phyloP scores from a whole-genome alignment of 345 rosid genomes.

The Boechera stricta region DNA sequence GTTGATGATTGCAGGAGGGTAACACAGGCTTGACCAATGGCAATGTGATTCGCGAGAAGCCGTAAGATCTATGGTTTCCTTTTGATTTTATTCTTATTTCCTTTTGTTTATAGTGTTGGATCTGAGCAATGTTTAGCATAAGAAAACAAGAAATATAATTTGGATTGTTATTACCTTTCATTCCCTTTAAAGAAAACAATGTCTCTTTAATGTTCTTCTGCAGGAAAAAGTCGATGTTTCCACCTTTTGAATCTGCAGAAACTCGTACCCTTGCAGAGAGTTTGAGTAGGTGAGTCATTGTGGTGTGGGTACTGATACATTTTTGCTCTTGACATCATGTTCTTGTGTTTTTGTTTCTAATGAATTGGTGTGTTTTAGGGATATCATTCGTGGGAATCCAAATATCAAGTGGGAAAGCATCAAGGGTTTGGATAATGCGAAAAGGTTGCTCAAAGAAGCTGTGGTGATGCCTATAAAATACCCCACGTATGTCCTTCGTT shows the following conservation, averaged over 20 bases:
- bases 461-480: constrained; percentile 99
- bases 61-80: constrained; percentile 52
- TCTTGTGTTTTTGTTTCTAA: constrained; percentile 7
- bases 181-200: background rate
- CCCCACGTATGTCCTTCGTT: constrained; percentile 68
- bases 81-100: background rate
- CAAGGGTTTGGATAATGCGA: constrained; percentile 88
- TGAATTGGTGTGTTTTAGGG: constrained; percentile 55
- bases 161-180: too few relatives aligned
- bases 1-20: constrained; percentile 50
- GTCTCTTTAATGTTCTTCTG: constrained; percentile 27
- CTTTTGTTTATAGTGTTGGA: constrained; percentile 13
- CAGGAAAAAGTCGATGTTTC: constrained; percentile 85
- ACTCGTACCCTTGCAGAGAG: constrained; percentile 85
- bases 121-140: constrained; percentile 20
- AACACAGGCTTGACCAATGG: constrained; percentile 54
- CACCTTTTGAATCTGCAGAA: constrained; percentile 89
- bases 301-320: background rate
- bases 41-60: constrained; percentile 56
- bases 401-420: constrained; percentile 96
- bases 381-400: constrained; percentile 90
- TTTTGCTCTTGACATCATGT: background rate
- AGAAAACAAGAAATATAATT: too few relatives aligned
- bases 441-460: constrained; percentile 92
- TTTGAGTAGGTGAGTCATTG: constrained; percentile 69